These are phyloP conservation scores for Trichoderma reesei DNA, from an alignment of 495 filamentous ascomycete species.

Conservation along the genomic window DNA sequence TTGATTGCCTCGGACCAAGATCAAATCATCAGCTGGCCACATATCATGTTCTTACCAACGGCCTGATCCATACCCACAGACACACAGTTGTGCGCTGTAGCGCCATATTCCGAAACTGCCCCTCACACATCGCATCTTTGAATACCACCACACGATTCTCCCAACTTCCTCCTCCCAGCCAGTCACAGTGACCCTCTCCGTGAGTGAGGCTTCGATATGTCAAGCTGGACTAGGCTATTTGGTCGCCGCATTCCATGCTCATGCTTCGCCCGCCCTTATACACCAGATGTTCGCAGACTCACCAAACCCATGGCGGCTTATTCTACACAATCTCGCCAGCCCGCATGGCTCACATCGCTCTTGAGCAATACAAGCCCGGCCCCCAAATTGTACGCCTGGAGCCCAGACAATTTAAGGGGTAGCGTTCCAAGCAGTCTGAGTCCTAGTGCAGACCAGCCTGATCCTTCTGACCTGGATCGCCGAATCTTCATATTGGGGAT, in stretches of 20 bases:
- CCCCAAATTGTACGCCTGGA: slow-evolving; percentile 9
- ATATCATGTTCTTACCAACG: too few relatives aligned
- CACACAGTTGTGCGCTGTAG: too few relatives aligned
- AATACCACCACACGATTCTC: neutral
- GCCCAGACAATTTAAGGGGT: neutral
- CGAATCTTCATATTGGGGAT: slow-evolving; percentile 40
- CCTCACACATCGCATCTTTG: neutral
- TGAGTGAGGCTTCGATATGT: neutral
- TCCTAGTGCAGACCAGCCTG: neutral
- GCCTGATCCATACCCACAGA: too few relatives aligned
- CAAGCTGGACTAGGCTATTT: neutral
- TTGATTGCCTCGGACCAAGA: too few relatives aligned
- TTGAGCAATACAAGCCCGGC: neutral
- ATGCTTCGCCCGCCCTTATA: too few relatives aligned
- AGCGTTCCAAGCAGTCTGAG: neutral
- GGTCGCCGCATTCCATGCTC: neutral
- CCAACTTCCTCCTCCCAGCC: neutral
- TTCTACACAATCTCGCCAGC: neutral
- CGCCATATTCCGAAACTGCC: too few relatives aligned
- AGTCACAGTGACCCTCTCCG: neutral
- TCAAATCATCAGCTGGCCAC: too few relatives aligned
- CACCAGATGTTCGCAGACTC: too few relatives aligned
- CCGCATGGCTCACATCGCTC: slow-evolving; percentile 3
- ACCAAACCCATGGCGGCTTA: neutral
- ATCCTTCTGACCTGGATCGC: slow-evolving; percentile 10